Conservation (phyloP, 2,329 filamentous ascomycete genomes). For the Pyrenophora graminea region DNA sequence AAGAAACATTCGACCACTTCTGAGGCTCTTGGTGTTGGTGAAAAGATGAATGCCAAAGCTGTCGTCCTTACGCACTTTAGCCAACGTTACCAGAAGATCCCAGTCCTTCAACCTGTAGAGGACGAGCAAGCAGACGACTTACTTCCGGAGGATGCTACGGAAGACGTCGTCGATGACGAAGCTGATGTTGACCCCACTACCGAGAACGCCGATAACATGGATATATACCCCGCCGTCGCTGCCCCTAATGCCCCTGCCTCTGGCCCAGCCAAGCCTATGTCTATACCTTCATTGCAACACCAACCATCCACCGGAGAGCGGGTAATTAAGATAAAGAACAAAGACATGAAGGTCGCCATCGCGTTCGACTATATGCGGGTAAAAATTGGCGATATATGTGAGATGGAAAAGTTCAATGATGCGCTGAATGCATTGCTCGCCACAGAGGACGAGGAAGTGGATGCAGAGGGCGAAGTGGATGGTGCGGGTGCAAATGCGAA, state of each 20-base stretch:
- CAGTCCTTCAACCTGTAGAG: conserved; percentile 53
- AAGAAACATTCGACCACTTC: conserved; percentile 91
- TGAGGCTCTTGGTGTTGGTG: conserved; percentile 80
- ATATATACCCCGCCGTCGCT: conserved; percentile 20
- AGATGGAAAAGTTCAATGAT: conserved; percentile 66
- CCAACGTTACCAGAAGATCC: conserved; percentile 84
- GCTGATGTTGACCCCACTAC: conserved; percentile 24
- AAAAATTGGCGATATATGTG: conserved; percentile 69
- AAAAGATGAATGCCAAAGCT: conserved; percentile 75
- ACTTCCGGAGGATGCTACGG: conserved; percentile 25
- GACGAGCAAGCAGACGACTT: conserved; percentile 36
- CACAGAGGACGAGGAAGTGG: conserved; percentile 31
- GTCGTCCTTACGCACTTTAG: conserved; percentile 93
- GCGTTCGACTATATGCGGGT: conserved; percentile 82
- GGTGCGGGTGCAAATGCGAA: conserved; percentile 36
- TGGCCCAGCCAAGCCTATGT: conserved; percentile 6
- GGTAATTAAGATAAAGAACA: conserved; percentile 47
- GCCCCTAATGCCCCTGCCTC: conserved; percentile 1
- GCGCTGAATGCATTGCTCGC: conserved; percentile 63
- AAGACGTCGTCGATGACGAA: conserved; percentile 32
- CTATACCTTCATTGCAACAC: conserved; percentile 11
- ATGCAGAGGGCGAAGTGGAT: conserved; percentile 10
- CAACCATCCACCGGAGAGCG: conserved; percentile 25
- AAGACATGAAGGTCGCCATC: conserved; percentile 68
- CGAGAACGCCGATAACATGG: conserved; percentile 27